Conservation (phyloP, 2,329 filamentous ascomycete species). For the Fusarium continuum region DNA sequence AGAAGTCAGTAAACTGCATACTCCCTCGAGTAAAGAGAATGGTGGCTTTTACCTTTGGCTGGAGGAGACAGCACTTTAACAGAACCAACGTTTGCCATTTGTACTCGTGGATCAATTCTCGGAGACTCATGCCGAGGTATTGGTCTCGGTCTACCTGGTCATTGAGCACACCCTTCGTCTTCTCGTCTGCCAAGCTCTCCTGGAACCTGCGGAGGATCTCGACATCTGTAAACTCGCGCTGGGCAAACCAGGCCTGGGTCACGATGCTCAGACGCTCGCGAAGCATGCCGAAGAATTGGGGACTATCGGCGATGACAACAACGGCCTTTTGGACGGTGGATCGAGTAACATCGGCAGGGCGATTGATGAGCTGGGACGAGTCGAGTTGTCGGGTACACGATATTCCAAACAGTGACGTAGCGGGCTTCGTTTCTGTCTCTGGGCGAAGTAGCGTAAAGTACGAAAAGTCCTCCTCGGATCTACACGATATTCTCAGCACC, state of each 20-base stretch:
- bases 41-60: conserved; percentile 79
- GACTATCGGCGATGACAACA: conserved; percentile 91
- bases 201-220: conserved; percentile 93
- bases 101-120: conserved; percentile 93
- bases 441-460: conserved; percentile 91
- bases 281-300: conserved; percentile 88
- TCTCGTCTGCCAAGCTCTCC: conserved; percentile 80
- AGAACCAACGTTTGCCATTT: conserved; percentile 93
- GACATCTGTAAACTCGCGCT: conserved; percentile 88
- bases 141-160: conserved; percentile 82
- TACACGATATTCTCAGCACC: conserved; percentile 55
- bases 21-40: neutral
- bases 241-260: conserved; percentile 95
- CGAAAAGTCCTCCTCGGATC: conserved; percentile 93
- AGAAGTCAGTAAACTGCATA: neutral
- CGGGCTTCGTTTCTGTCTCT: conserved; percentile 61
- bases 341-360: conserved; percentile 90
- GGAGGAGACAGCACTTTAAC: conserved; percentile 90
- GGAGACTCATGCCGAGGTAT: conserved; percentile 86
- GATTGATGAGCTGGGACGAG: conserved; percentile 76
- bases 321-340: conserved; percentile 98
- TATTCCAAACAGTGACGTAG: conserved; percentile 92
- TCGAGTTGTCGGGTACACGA: conserved; percentile 94
- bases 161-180: conserved; percentile 63
- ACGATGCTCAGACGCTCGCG: conserved; percentile 90